Base-by-base conservation (phyloP, 352 stramenopile species). In the Globisporangium abappressorium region DNA sequence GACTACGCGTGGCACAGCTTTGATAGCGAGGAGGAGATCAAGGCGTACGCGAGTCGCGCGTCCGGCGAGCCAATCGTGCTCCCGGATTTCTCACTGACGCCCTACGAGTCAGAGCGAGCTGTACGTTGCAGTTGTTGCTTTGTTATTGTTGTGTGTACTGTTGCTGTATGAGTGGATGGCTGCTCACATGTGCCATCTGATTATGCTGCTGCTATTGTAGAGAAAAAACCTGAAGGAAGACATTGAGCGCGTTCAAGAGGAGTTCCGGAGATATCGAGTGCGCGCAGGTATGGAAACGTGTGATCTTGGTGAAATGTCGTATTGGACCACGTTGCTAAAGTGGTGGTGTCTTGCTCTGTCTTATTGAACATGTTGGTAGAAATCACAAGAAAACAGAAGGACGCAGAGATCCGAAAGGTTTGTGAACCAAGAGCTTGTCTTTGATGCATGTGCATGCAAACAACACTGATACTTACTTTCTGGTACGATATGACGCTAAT, bases 351-450 rank as follows among this genome's bases (percentile, higher is more conserved):
- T 41, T 57, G 20, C 57, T 4, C 3, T 47, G 36, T 43, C 3
- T 24, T 59, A 46, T 8, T 38, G 24, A 22, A 41, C 15, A 57
- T 41, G 6, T 18, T 49, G 56, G 15, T 59, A 90, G 88, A 96
- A 68, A 96, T 96, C 69, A 91, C 87, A 22, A 70, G 88, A n/a
- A 96, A 96, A 67, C 88, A 96, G 66, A 94, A 96, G 71, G 88
- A 96, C 34, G 86, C 88, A 0, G 86, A 96, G 68, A 89, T 94
- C 51, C 78, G 81, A 63, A 96, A 96, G 80, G 88, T 94, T 38
- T 47, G 41, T 55, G 56, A 18, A 26, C 7, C 5, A 46, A n/a
- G 6, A 64, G n/a, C 28, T 33, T 61, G 30, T 15, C 2, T 60
- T 38, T 3, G 14, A n/a, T 41, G 11, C 4, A 2, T 26, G 24